Conservation (phyloP, 192 early-diverging fungal genomes). For the Coemansia umbellata region DNA sequence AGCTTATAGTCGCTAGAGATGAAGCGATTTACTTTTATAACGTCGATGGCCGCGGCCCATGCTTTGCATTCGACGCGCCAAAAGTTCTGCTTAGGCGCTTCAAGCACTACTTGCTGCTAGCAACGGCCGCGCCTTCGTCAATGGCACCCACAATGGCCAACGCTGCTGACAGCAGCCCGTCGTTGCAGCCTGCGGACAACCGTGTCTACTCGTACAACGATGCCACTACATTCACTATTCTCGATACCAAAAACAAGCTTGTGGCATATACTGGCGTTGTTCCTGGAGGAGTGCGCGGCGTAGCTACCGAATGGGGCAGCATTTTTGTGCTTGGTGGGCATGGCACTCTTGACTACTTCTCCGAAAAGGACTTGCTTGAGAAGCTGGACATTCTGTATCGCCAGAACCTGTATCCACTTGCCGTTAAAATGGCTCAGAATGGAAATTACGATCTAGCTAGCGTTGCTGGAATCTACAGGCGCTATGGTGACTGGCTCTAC, state of each 20-base stretch:
- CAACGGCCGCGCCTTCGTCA: slow-evolving; percentile 26
- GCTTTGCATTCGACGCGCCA: slow-evolving; percentile 80
- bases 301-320: slow-evolving; percentile 86
- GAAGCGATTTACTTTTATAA: slow-evolving; percentile 93
- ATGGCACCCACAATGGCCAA: slow-evolving; percentile 28
- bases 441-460: slow-evolving; percentile 77
- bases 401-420: slow-evolving; percentile 85
- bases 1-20: slow-evolving; percentile 81
- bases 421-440: slow-evolving; percentile 81
- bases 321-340: slow-evolving; percentile 75
- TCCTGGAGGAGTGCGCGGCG: slow-evolving; percentile 60
- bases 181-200: slow-evolving; percentile 30
- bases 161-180: slow-evolving; percentile 57
- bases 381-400: slow-evolving; percentile 87
- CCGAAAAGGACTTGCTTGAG: slow-evolving; percentile 83
- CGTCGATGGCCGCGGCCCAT: slow-evolving; percentile 85
- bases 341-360: slow-evolving; percentile 55
- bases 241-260: slow-evolving; percentile 90
- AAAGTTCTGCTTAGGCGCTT: slow-evolving; percentile 32
- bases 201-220: slow-evolving; percentile 46
- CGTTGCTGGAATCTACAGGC: slow-evolving; percentile 88
- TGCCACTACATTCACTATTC: slow-evolving; percentile 57
- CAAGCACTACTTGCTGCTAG: slow-evolving; percentile 34
- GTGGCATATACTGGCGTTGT: slow-evolving; percentile 84
- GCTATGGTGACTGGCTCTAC: slow-evolving; percentile 95